Evolutionary conservation across 306 rosid genomes (phyloP).

Genomic region (Mimosa bimucronata): DNA sequence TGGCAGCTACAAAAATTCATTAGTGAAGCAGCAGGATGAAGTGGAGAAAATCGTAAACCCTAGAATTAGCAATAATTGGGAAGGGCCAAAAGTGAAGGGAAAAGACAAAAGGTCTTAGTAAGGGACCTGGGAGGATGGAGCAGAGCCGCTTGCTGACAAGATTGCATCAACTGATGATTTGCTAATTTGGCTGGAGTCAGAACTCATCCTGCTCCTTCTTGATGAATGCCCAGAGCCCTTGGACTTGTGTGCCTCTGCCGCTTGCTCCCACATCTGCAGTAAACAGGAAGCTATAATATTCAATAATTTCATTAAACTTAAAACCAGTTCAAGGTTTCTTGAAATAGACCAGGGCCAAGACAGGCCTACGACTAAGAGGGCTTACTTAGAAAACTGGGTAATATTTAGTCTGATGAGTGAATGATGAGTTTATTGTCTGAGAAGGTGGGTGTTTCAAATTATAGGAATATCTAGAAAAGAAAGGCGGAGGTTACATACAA

Average conservation of each 20-base stretch:
- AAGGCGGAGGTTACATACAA: constrained; percentile 13
- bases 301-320: constrained; percentile 5
- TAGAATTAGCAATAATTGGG: constrained; percentile 24
- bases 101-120: not conserved
- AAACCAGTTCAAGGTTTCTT: constrained; percentile 28
- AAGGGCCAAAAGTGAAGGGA: constrained; percentile 26
- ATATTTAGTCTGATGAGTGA: not conserved
- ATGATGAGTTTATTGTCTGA: not conserved
- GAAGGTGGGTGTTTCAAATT: constrained; percentile 9
- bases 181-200: constrained; percentile 62
- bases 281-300: constrained; percentile 31
- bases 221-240: constrained; percentile 71
- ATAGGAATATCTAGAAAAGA: constrained; percentile 30
- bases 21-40: constrained; percentile 26
- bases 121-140: constrained; percentile 46
- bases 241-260: constrained; percentile 94
- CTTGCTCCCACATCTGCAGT: constrained; percentile 94
- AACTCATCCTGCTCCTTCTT: constrained; percentile 69
- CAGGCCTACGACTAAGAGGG: not conserved
- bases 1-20: constrained; percentile 11
- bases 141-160: constrained; percentile 54
- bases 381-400: not conserved
- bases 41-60: constrained; percentile 21
- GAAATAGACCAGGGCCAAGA: constrained; percentile 7
- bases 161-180: constrained; percentile 90